phyloP scores from a whole-genome alignment of 768 basidiomycete species.

The Suillus discolor region DNA sequence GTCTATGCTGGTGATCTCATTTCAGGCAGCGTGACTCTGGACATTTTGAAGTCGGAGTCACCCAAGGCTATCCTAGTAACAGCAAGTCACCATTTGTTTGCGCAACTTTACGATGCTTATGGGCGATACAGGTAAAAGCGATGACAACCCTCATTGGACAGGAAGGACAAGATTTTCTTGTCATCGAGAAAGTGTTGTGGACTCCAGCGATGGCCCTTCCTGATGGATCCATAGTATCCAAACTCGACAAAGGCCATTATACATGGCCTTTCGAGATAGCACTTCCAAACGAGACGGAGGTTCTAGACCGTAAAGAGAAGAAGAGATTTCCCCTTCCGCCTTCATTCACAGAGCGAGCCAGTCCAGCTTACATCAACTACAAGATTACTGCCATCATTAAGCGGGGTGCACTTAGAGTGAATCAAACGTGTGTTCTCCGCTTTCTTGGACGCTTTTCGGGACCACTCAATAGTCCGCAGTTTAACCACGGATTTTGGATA shows the following conservation, averaged over 20 bases:
- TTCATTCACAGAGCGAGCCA: slow-evolving; percentile 56
- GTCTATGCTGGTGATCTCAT: slow-evolving; percentile 53
- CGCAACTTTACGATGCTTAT: background rate
- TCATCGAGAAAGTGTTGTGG: slow-evolving; percentile 47
- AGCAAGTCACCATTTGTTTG: background rate
- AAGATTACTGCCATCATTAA: slow-evolving; percentile 51
- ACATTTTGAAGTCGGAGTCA: slow-evolving; percentile 50
- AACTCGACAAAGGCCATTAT: slow-evolving; percentile 46
- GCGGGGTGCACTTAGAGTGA: slow-evolving; percentile 48
- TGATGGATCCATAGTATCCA: slow-evolving; percentile 24
- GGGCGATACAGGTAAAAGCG: slow-evolving; percentile 40
- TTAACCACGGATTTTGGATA: slow-evolving; percentile 36
- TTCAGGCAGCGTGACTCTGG: slow-evolving; percentile 51
- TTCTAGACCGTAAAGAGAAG: slow-evolving; percentile 40
- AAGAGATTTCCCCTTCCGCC: slow-evolving; percentile 48
- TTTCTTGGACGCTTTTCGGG: background rate
- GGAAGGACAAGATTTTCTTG: slow-evolving; percentile 51
- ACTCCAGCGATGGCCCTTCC: slow-evolving; percentile 29
- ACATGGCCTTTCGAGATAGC: slow-evolving; percentile 51
- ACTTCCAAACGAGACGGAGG: slow-evolving; percentile 45
- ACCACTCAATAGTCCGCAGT: slow-evolving; percentile 21
- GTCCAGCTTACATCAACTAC: slow-evolving; percentile 60
- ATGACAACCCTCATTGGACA: slow-evolving; percentile 58
- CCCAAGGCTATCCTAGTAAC: slow-evolving; percentile 50
- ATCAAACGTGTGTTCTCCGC: slow-evolving; percentile 36